Base-by-base conservation (phyloP, 371 early-diverging fungal species). In the Parasitella parasitica region DNA sequence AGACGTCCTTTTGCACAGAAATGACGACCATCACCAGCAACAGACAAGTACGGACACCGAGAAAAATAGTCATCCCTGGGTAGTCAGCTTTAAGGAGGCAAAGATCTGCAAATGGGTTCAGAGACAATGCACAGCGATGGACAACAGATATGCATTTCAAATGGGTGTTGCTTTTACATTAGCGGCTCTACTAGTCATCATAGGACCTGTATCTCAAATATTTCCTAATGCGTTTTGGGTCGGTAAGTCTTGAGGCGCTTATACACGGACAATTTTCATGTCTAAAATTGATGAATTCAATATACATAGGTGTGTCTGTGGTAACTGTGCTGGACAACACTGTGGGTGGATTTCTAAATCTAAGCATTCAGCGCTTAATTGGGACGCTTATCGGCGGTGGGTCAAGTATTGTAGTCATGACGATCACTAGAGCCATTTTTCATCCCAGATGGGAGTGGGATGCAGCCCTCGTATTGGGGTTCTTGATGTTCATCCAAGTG, bases 291-390 rank as follows among this genome's bases (percentile, higher is more conserved):
- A 12, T 52, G 28, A n/a, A 8, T 32, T 32, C n/a, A n/a, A n/a
- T 32, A 0, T 32, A 11, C 24, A 13, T 56, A 77, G 78, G 71
- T 52, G 69, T 77, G 11, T 66, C 72, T 11, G 75, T 75, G 8
- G 75, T 72, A 0, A 70, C 73, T 24, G 72, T 77, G 0, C 54
- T 72, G 6, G 78, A 77, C 37, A 77, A 67, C 26, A 70, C 78
- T 2, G 62, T 77, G 4, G 75, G 78, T 18, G 72, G 75, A 0
- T 69, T 75, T 16, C 30, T 77, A 6, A 62, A 53, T 12, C 54
- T 75, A 1, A 70, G 78, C 51, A 48, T 72, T 8, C 78, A 77
- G 18, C 53, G 78, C 3, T 55, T 75, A 24, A 52, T 75, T 8
- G 78, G 78, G 1, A 75, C 75, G 3, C 36, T 74, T 6, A 62